Base-by-base conservation (phyloP, 2,329 filamentous ascomycete species). In the Xylariaceae sp. region DNA sequence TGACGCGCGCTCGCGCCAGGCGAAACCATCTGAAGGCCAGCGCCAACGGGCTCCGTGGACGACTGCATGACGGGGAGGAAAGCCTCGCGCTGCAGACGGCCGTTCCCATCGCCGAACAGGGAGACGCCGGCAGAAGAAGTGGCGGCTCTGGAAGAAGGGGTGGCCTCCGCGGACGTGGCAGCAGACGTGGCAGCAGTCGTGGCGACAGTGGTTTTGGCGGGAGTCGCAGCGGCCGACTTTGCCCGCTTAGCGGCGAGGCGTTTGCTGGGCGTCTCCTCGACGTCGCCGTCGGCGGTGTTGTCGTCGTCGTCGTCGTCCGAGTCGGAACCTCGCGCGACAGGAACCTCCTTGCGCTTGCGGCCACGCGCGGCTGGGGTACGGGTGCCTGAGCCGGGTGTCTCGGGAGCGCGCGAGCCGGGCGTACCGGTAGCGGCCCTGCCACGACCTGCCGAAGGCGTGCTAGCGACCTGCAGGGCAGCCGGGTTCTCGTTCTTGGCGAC, bases 401-500 rank as follows among this genome's bases (percentile, higher is more conserved):
- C n/a, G n/a, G n/a, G n/a, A n/a, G 24, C 21, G 15, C 36, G 33
- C 7, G 41, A 52, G 21, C 40, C 39, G 2, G 59, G 58, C 1
- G 55, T 63, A 4, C 62, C 53, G 3, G 61, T 43, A 5, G 61
- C 52, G 23, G 36, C 55, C 21, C 23, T 44, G 11, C 37, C 18
- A 15, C 52, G 53, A 32, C 24, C 24, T 9, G 42, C 58, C 2
- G 55, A 53, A 3, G 64, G 51, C 16, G 63, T 62, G 16, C 64
- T 59, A 6, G 30, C 7, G 6, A 56, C 33, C 4, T 21, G 59
- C 20, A 80, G 66, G 18, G 72, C 73, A 10, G 77, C 70, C 0
- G 82, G 78, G 60, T 81, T 75, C 36, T 75, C 70, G 21, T 77
- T 78, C 1, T 70, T 66, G 18, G 72, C 69, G n/a, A 76, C 73